These are phyloP conservation scores for Cutaneotrichosporon cyanovorans DNA, from an alignment of 1,284 basidiomycete genomes.

Conservation along the genomic window DNA sequence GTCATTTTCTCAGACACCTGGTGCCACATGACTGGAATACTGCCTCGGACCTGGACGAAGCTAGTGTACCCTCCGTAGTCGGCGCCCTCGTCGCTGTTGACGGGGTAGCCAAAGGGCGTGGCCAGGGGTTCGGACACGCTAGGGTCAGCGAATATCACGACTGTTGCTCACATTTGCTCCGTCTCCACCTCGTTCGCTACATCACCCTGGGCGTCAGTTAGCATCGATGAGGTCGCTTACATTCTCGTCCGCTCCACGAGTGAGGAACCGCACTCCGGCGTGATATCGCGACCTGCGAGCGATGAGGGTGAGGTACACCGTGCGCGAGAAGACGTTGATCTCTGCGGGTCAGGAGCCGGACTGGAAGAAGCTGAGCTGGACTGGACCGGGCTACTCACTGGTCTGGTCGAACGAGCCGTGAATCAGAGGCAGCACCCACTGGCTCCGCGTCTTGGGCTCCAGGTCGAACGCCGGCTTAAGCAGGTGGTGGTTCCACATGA, in stretches of 20 bases:
- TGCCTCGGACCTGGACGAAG: slow-evolving; percentile 93
- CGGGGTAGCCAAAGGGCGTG: slow-evolving; percentile 65
- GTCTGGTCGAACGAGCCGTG: slow-evolving; percentile 94
- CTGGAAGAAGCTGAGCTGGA: neutral
- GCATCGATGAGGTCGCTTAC: slow-evolving; percentile 17
- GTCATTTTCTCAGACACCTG: slow-evolving; percentile 87
- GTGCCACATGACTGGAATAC: slow-evolving; percentile 93
- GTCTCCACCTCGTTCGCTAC: slow-evolving; percentile 99
- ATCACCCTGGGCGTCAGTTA: slow-evolving; percentile 59
- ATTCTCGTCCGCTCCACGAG: slow-evolving; percentile 81
- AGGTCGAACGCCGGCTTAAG: slow-evolving; percentile 56
- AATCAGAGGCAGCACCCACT: slow-evolving; percentile 87
- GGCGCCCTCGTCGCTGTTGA: slow-evolving; percentile 46
- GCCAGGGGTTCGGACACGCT: slow-evolving; percentile 82
- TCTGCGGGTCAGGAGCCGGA: slow-evolving; percentile 56
- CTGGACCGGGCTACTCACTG: slow-evolving; percentile 54
- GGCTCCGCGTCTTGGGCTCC: slow-evolving; percentile 52
- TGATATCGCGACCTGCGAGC: slow-evolving; percentile 90
- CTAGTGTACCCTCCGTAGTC: slow-evolving; percentile 71
- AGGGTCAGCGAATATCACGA: neutral
- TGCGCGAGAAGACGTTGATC: slow-evolving; percentile 79
- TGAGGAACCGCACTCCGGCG: slow-evolving; percentile 91
- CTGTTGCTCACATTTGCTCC: slow-evolving; percentile 67
- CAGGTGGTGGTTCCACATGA: slow-evolving; percentile 93
- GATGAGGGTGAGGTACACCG: slow-evolving; percentile 88